Base-by-base conservation (phyloP, 495 filamentous ascomycete genomes). In the Filosporella fistucella region DNA sequence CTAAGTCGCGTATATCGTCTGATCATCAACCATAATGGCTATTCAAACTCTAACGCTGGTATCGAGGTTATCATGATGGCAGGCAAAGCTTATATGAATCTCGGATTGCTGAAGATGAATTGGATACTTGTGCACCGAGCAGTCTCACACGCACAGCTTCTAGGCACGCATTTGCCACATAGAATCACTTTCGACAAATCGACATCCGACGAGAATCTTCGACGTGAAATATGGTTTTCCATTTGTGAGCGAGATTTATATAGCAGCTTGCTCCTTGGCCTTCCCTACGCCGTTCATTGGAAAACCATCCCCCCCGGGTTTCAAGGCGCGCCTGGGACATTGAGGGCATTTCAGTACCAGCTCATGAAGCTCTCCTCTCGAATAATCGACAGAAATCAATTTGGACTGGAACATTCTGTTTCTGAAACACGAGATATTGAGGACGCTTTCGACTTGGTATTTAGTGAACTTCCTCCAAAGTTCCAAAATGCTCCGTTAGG, bases 311-410 rank as follows among this genome's bases (percentile, higher is more conserved):
- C 46, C 9, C 9, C 23, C 13, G 24, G 16, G 13, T 29, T 25
- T 2, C 40, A 45, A 22, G 18, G 30, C 21, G 3, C 7, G 23
- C 24, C 20, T 3, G 22, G 25, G 1, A 14, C 30, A 14, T 37
- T 22, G 23, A 37, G 22, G 11, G 18, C 28, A 11, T 32, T 51
- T 18, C 48, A 51, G 16, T 25, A 44, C 39, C 36, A 38, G 13
- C 16, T 51, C 33, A 44, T 30, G 8, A 12, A 9, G 5, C 14
- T 51, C 14, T 37, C 40, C 5, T 39, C 32, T 6, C 9, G 39
- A 45, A 17, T 51, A 8, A 45, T 51, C 13, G 48, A 51, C 22
- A 12, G 48, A 29, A 51, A 51, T 21, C 48, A 51, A 20, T 29
- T 36, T 23, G 48, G 48, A 4, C 22, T 51, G 24, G 28, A 33